Base-by-base conservation (phyloP, 441 rosid species). In the Monsonia emarginata region DNA sequence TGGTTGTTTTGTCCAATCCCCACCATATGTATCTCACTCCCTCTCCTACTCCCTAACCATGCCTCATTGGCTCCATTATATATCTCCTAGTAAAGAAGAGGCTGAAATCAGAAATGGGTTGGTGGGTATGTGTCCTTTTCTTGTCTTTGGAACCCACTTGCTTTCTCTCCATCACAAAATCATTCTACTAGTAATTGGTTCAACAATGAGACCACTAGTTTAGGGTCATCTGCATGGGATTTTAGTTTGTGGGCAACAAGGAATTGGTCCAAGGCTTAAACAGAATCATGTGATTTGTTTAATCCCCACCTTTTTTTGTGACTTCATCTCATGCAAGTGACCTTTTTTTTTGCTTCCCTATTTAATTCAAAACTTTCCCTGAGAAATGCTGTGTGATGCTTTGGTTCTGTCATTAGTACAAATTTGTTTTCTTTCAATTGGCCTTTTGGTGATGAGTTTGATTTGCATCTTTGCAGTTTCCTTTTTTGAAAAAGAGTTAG, bases 1-100 rank as follows among this genome's bases (percentile, higher is more conserved):
- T n/a, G n/a, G n/a, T n/a, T n/a, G n/a, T n/a, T 11, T 54, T 56
- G 61, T 31, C 31, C 61, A 56, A 56, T 56, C n/a, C 61, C 61
- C 61, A 56, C 61, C 28, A 10, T 25, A 10, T 56, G 8, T 56
- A 56, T 26, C 61, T 56, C 31, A 52, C 26, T 52, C 59, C 44
- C 44, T 38, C 44, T 42, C 16, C 18, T 19, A 42, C 16, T 42
- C 14, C 61, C 61, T 25, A 24, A 56, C 31, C 32, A 56, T 56
- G 61, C 8, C 61, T 26, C 3, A 26, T 56, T 56, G 28, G 31
- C 31, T 56, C 16, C 13, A 56, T 24, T 56, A 11, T 25, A 24
- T 25, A 24, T 52, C 61, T 11, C 30, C 61, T 56, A 8, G 31
- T 26, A 56, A 26, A 56, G n/a, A 56, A 56, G 30, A 26, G 11